Evolutionary conservation across 1,139 yeast genomes (phyloP), one percentile per base, ranked within the genome.

Genomic region (Debaryomycetaceae sp.): DNA sequence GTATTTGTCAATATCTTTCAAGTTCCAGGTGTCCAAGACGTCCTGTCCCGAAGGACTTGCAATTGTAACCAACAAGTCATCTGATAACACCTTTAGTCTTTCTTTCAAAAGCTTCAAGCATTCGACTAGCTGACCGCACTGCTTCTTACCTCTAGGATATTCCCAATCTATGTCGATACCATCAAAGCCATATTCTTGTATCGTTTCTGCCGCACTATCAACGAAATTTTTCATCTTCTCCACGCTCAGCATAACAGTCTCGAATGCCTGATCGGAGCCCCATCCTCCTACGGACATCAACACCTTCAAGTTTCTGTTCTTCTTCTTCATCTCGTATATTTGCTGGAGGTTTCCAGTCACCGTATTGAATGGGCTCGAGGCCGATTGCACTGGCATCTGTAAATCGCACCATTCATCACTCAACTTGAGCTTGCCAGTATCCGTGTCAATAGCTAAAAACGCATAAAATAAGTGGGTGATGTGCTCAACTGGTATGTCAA

Each of bases 141-240:
- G 83, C 1, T 56, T 50, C 3, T 52, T 50, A 33, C 61, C 69
- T 17, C 63, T 57, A 0, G 97, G 96, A 50, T 83, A 91, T 58
- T 92, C 98, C 97, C 97, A 92, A 61, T 92, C 98, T 29, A 92
- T 65, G 58, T 92, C 98, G 37, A 92, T 68, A 0, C 98, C 98
- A 58, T 92, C 98, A 52, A 92, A 81, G 0, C 87, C 84, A 53
- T 79, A 75, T 38, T 70, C 63, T 3, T 61, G 48, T 52, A 87
- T 67, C 26, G 77, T 59, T 0, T 61, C 60, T 1, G 76, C 68
- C 1, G 82, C 67, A 2, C 83, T 68, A 1, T 53, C 43, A 3
- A 81, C 77, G 59, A 91, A 88, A 1, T 38, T 57, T 2, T 56
- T 55, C 6, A 81, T 46, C 40, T 67, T 74, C 1, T 40, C 42